Evolutionary conservation across 2,329 filamentous ascomycete species (phyloP), one percentile per base, ranked within the genome.

Genomic region (Arthrobotrys sinensis): DNA sequence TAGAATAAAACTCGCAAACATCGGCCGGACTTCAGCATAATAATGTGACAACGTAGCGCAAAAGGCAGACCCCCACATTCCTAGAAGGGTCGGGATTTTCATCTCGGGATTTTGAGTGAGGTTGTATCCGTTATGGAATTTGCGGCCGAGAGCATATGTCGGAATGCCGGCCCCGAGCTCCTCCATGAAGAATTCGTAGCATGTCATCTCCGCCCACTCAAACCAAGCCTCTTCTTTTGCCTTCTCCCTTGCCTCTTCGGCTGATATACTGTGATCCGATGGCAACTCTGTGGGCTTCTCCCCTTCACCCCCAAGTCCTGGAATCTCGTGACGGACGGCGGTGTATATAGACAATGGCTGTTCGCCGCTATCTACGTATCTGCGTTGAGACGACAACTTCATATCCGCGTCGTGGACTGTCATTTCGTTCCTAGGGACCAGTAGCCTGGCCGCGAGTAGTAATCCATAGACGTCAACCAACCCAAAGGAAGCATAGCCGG

Each of bases 201-300:
- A 95, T 0, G 93, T 96, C 82, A 95, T 92, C 82, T 99, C 96
- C 81, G 96, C 97, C 95, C 96, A 98, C 82, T 99, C 95, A 82
- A 98, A 99, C 93, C 94, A 98, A 3, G 88, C 86, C 73, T 84
- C 78, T 76, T 84, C 79, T 77, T 82, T 76, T 24, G 88, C 86
- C 63, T 85, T 83, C 80, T 87, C 85, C 80, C 90, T 88, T 0
- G 86, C 87, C 19, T 85, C 84, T 76, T 90, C 87, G 0, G 86
- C 48, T 19, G 79, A 79, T 24, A 77, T 57, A 21, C 73, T 68
- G 3, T 46, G 24, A 28, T 85, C 55, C 82, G 83, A 14, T 78
- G 80, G 73, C 11, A 53, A 19, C 1, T 80, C 82, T 67, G 81
- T 82, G 4, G 81, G 82, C 79, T 84, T 85, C 40, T 84, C 85